Conservation (phyloP, 164 flowering plant species). For the Cinnamomum micranthum region DNA sequence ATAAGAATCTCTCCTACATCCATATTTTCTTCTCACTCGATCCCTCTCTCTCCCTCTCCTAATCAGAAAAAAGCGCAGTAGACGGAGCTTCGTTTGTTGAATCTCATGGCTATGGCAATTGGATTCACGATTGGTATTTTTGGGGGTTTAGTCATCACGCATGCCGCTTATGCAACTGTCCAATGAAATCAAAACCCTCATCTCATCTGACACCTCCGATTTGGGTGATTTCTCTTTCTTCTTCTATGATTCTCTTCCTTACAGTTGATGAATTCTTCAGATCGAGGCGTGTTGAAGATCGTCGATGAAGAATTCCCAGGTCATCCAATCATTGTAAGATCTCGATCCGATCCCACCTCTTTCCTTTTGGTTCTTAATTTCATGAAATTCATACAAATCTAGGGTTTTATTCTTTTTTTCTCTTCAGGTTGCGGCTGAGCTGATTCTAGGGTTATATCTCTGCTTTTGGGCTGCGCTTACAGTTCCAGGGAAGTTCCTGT, state of each 20-base stretch:
- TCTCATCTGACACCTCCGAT: background rate
- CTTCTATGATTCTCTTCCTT: background rate
- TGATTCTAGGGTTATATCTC: conserved; percentile 53
- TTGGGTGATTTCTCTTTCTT: background rate
- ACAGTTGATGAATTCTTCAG: conserved; percentile 30
- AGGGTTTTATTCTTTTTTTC: background rate
- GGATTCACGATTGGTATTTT: conserved; percentile 40
- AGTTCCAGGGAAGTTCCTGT: conserved; percentile 74
- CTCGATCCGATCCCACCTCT: background rate
- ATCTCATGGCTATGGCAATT: too few relatives aligned
- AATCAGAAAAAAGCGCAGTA: too few relatives aligned
- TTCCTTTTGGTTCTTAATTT: background rate
- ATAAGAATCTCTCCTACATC: background rate
- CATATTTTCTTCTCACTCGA: too few relatives aligned
- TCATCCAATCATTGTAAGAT: conserved; percentile 47
- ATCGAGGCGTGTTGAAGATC: conserved; percentile 86
- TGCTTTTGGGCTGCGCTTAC: conserved; percentile 73
- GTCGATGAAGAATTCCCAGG: conserved; percentile 86
- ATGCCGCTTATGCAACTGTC: conserved; percentile 61
- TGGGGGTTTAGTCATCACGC: conserved; percentile 42
- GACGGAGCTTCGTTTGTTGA: too few relatives aligned
- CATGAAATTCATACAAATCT: background rate
- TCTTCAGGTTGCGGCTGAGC: conserved; percentile 63
- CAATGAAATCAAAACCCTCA: conserved; percentile 43
- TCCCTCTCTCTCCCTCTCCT: too few relatives aligned